Evolutionary conservation across 2,329 filamentous ascomycete species (phyloP), one percentile per base, ranked within the genome.

Genomic region (Aspergillus transmontanensis): DNA sequence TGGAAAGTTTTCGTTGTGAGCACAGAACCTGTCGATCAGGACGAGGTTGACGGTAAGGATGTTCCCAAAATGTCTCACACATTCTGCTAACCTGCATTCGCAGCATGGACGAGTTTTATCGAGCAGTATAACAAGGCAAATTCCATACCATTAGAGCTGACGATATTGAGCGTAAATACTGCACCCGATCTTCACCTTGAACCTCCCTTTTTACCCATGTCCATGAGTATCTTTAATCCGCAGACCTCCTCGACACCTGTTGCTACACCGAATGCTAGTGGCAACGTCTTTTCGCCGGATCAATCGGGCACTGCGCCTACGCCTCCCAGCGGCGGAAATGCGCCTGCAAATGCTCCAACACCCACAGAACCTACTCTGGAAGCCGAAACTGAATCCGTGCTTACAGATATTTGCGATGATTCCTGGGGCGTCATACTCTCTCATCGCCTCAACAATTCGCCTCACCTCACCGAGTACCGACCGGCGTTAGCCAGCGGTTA

Each of bases 391-490:
- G 86, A 89, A 57, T 82, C 85, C 2, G 79, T 84, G 11, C 81
- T 89, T 12, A 75, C 86, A 45, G 86, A 89, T 68, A 74, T 83
- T 21, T 82, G 81, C 26, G 87, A 89, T 69, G 86, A 89, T 66
- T 84, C 84, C 0, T 89, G 86, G 85, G 81, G 80, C 36, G 75
- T 88, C 9, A 79, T 87, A 23, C 78, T 89, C 61, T 82, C 82
- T 0, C 83, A 85, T 68, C 81, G 78, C 32, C 68, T 80, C 39
- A 80, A 80, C 62, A 77, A 74, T 61, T 78, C 79, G 4, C 72
- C 74, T 0, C 78, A 78, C 54, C 68, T 81, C 41, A 77, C 77
- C 9, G 78, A 80, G 58, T 78, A 77, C 67, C 76, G 77, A 26
- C 80, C 80, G 26, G 76, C 79, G 9, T 67, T 81, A 46, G 75